These are phyloP conservation scores for Teunomyces funiuensis DNA, from an alignment of 805 yeast species.

Conservation along the genomic window DNA sequence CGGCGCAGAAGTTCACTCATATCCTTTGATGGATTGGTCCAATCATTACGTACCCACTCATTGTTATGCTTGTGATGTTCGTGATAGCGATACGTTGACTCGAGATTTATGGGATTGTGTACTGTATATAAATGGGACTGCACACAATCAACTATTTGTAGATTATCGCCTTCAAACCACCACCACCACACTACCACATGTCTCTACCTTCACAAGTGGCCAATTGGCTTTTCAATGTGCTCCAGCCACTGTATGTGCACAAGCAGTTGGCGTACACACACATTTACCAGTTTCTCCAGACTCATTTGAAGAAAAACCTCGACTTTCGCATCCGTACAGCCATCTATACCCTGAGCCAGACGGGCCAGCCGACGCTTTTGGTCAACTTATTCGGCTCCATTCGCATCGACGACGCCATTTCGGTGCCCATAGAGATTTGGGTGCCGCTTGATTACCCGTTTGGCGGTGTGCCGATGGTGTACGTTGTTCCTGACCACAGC, in stretches of 20 bases:
- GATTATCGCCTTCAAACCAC: background rate
- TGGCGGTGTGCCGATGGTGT: conserved; percentile 59
- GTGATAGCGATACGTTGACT: conserved; percentile 1
- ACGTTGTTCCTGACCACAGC: conserved; percentile 53
- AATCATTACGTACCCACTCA: conserved; percentile 52
- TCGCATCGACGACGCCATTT: conserved; percentile 25
- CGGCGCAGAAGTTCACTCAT: too few species aligned
- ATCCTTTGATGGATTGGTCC: too few species aligned
- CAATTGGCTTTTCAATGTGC: conserved; percentile 41
- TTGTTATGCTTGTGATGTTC: conserved; percentile 11
- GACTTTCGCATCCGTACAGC: conserved; percentile 70
- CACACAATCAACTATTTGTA: background rate
- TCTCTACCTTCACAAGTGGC: conserved; percentile 24
- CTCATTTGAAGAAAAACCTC: conserved; percentile 34
- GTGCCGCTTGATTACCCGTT: conserved; percentile 69
- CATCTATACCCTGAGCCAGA: conserved; percentile 40
- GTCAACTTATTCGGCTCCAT: conserved; percentile 64
- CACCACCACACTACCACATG: background rate
- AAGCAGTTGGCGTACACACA: conserved; percentile 65
- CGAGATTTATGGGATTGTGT: background rate
- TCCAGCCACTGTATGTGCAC: conserved; percentile 55
- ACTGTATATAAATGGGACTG: background rate
- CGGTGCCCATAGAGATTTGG: conserved; percentile 68
- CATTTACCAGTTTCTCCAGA: conserved; percentile 50
- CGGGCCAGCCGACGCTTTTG: conserved; percentile 60